Conservation (phyloP, 129 eudicot species). For the Artemisia annua region DNA sequence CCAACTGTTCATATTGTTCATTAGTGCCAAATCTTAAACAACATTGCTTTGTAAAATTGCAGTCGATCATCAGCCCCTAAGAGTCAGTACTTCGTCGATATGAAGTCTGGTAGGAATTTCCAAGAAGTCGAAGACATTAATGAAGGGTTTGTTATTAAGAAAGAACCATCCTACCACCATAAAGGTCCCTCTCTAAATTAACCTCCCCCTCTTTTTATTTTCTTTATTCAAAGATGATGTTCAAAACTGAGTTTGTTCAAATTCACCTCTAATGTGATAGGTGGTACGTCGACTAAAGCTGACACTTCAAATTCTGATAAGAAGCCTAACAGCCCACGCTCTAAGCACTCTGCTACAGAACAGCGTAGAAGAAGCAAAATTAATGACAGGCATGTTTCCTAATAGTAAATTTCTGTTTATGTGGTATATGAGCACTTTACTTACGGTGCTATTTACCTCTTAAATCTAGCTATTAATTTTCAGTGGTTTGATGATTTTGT, state of each 20-base stretch:
- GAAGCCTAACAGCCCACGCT: slow-evolving; percentile 85
- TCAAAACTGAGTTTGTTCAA: slow-evolving; percentile 2
- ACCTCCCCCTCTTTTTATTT: neutral
- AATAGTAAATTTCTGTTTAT: no score
- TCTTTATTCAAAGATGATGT: slow-evolving; percentile 8
- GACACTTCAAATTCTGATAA: slow-evolving; percentile 51
- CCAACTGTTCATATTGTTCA: neutral
- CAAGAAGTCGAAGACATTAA: slow-evolving; percentile 68
- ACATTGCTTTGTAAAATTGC: slow-evolving; percentile 15
- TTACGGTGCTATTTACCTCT: no score
- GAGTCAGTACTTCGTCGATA: slow-evolving; percentile 67
- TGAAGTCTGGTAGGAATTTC: slow-evolving; percentile 55
- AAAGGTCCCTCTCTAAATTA: slow-evolving; percentile 40
- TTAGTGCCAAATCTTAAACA: slow-evolving; percentile 3
- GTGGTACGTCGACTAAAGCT: slow-evolving; percentile 47
- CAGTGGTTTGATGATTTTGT: no score
- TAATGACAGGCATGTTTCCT: slow-evolving; percentile 80
- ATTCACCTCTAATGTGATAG: slow-evolving; percentile 30
- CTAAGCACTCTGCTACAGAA: slow-evolving; percentile 98
- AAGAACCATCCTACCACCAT: slow-evolving; percentile 58
- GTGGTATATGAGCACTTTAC: no score
- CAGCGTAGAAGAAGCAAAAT: slow-evolving; percentile 98
- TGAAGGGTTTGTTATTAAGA: slow-evolving; percentile 61
- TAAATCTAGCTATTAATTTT: no score
- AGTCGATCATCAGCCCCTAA: slow-evolving; percentile 55